Evolutionary conservation across 2,329 filamentous ascomycete genomes (phyloP), one percentile per base, ranked within the genome.

Genomic region (Scedosporium minutisporum): DNA sequence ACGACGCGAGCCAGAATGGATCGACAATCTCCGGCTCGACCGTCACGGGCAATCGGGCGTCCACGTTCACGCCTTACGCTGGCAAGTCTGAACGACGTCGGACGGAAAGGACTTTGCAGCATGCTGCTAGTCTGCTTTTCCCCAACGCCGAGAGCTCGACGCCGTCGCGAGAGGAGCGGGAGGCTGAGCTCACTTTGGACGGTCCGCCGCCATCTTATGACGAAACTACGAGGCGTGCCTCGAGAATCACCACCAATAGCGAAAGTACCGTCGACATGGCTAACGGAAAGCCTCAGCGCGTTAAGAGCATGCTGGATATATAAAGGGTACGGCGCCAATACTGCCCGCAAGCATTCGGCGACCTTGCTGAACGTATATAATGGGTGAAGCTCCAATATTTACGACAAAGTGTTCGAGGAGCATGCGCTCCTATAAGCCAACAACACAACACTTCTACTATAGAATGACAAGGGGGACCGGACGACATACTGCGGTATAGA

Each of bases 301-400:
- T 85, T 6, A 76, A 73, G 67, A 85, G 82, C 68, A 86, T 86
- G 83, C 66, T 86, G 66, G 83, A 86, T 67, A 68, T 85, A 12
- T 85, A 71, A 33, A 38, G 9, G 10, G 10, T 38, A 38, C 33
- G 4, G 33, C 33, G 10, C 12, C 33, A 4, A 38, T 38, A 14
- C 29, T 38, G 12, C 33, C 12, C 33, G 33, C 33, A 1, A 38
- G 33, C 3, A 14, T 38, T 12, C 3, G 10, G 33, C 33, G 33
- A 12, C 10, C 6, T 38, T 10, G 6, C 29, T 7, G 33, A 4
- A 10, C 33, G 10, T 38, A 38, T 38, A 38, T 38, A 38, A 38
- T 12, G 33, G 33, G 9, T 10, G 3, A 38, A 38, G 33, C 2
- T 38, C 10, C 10, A 12, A 14, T 14, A 38, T 38, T 38, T 38